Conservation (phyloP, 2,329 filamentous ascomycete genomes). For the Microdochium nivale region DNA sequence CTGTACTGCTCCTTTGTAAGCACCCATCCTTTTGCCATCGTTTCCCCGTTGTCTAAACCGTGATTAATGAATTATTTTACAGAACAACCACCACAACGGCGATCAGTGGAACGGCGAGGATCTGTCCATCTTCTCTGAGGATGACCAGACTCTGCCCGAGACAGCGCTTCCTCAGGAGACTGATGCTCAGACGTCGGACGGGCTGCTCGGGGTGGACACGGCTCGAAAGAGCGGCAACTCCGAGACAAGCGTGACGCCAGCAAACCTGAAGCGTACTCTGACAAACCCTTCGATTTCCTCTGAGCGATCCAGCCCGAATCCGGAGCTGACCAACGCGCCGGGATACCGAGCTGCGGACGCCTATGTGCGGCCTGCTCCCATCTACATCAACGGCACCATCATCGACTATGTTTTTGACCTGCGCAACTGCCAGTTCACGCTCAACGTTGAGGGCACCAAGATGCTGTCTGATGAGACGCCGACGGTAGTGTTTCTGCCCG, state of each 20-base stretch:
- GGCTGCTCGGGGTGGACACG: constrained; percentile 29
- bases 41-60: constrained; percentile 11
- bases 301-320: constrained; percentile 38
- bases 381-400: constrained; percentile 64
- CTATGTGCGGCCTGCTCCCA: constrained; percentile 78
- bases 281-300: constrained; percentile 60
- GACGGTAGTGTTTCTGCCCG: constrained; percentile 78
- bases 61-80: constrained; percentile 1
- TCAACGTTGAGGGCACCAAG: constrained; percentile 56
- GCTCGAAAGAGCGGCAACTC: constrained; percentile 35
- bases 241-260: constrained; percentile 57
- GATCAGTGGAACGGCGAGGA: constrained; percentile 98
- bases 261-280: constrained; percentile 67
- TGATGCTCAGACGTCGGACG: constrained; percentile 37
- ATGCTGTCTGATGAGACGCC: constrained; percentile 54
- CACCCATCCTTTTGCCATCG: constrained; percentile 1
- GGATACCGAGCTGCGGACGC: constrained; percentile 90
- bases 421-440: constrained; percentile 64
- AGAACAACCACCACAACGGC: constrained; percentile 83
- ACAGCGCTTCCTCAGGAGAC: constrained; percentile 38
- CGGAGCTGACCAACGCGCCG: constrained; percentile 51
- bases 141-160: constrained; percentile 60
- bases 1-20: constrained; percentile 66
- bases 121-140: constrained; percentile 76
- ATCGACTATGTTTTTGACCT: constrained; percentile 74